Evolutionary conservation across 495 filamentous ascomycete species (phyloP).

Genomic region (Talaromyces thailandensis): DNA sequence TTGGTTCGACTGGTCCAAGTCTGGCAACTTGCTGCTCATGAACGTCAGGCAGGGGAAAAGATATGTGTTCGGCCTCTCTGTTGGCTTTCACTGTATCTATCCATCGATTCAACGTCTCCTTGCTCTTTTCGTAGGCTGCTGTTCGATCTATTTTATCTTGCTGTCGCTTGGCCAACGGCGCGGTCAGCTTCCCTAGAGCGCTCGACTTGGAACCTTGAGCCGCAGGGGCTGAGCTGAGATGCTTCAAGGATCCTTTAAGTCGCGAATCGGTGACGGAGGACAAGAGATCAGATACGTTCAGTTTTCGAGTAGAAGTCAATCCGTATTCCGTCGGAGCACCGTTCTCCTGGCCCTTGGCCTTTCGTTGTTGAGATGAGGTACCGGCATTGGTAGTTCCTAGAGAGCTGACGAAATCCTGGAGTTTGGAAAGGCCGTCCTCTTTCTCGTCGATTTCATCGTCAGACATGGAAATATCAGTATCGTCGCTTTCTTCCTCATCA

Average conservation of each 20-base stretch:
- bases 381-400: constrained; percentile 39
- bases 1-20: constrained; percentile 44
- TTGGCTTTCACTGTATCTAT: constrained; percentile 91
- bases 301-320: constrained; percentile 52
- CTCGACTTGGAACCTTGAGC: constrained; percentile 41
- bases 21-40: constrained; percentile 38
- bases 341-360: constrained; percentile 37
- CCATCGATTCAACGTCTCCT: constrained; percentile 84
- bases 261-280: constrained; percentile 63
- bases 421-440: constrained; percentile 51
- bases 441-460: constrained; percentile 52
- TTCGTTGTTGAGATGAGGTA: constrained; percentile 11
- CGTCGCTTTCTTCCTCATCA: constrained; percentile 35
- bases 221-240: constrained; percentile 39
- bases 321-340: constrained; percentile 49
- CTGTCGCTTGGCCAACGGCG: constrained; percentile 80
- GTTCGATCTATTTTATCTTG: constrained; percentile 80
- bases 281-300: constrained; percentile 73
- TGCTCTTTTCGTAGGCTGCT: constrained; percentile 84
- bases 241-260: constrained; percentile 71
- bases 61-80: constrained; percentile 79
- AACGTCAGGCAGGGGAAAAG: constrained; percentile 80
- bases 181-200: constrained; percentile 64
- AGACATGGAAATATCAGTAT: constrained; percentile 41
- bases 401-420: constrained; percentile 63